Evolutionary conservation across 345 rosid genomes (phyloP).

Genomic region (Citrus sp.): DNA sequence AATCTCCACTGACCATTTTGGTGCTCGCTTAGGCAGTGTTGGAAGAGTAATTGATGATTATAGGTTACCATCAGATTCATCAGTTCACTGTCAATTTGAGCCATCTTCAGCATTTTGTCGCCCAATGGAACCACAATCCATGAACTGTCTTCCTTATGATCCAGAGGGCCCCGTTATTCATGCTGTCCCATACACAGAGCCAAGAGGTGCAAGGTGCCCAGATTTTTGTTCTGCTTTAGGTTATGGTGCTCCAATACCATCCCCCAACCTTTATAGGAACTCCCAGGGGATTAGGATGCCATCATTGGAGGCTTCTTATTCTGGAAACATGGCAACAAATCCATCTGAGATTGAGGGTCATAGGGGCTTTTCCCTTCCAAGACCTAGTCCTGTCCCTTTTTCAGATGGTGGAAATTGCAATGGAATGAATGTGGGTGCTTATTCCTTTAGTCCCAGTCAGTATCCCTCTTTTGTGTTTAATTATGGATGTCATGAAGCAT

Average conservation of each 20-base stretch:
- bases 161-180: constrained; percentile 18
- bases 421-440: constrained; percentile 14
- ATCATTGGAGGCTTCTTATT: constrained; percentile 6
- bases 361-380: constrained; percentile 14
- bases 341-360: constrained; percentile 19
- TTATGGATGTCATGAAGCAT: constrained; percentile 6
- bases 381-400: constrained; percentile 16
- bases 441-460: constrained; percentile 20
- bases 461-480: constrained; percentile 30
- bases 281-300: constrained; percentile 12
- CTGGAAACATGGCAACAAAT: constrained; percentile 14
- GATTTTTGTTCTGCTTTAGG: constrained; percentile 15
- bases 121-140: constrained; percentile 17
- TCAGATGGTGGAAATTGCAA: constrained; percentile 10
- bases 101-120: constrained; percentile 5
- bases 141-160: constrained; percentile 24
- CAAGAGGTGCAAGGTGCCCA: constrained; percentile 12
- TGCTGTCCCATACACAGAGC: constrained; percentile 15
- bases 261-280: constrained; percentile 12
- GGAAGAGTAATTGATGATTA: constrained; percentile 23
- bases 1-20: constrained; percentile 9
- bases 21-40: constrained; percentile 11
- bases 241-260: constrained; percentile 19
- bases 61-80: constrained; percentile 23
- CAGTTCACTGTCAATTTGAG: constrained; percentile 21